phyloP scores from a whole-genome alignment of 352 stramenopile genomes.

The Pelagophyceae sp. region DNA sequence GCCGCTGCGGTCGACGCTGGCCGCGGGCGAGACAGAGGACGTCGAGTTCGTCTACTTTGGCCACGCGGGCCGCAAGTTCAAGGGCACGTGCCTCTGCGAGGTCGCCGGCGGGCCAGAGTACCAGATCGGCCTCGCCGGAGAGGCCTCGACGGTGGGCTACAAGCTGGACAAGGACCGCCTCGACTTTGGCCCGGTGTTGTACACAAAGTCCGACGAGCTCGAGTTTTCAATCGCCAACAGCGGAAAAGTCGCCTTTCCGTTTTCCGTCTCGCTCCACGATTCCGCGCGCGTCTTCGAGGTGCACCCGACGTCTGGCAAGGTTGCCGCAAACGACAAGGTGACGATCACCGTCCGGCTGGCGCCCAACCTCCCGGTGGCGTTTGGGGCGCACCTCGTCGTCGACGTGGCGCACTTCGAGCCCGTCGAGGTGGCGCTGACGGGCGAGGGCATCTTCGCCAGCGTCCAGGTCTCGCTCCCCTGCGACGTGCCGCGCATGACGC shows the following conservation, averaged over 20 bases:
- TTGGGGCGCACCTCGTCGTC: slow-evolving; percentile 74
- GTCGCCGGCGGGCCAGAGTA: slow-evolving; percentile 86
- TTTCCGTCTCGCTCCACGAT: slow-evolving; percentile 41
- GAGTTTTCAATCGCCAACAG: slow-evolving; percentile 81
- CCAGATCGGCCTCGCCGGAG: slow-evolving; percentile 67
- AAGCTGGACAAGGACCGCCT: slow-evolving; percentile 73
- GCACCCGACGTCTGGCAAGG: slow-evolving; percentile 60
- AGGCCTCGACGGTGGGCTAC: slow-evolving; percentile 80
- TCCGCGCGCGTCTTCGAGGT: slow-evolving; percentile 55
- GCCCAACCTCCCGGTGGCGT: slow-evolving; percentile 68
- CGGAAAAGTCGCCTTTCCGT: slow-evolving; percentile 79
- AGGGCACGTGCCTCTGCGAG: slow-evolving; percentile 70
- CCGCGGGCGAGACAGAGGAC: slow-evolving; percentile 71
- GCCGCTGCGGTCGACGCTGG: slow-evolving; percentile 69
- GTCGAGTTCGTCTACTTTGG: slow-evolving; percentile 87
- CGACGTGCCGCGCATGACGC: slow-evolving; percentile 19
- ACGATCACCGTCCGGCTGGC: slow-evolving; percentile 68
- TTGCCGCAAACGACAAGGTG: slow-evolving; percentile 75
- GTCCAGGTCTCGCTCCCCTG: slow-evolving; percentile 75
- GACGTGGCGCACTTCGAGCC: slow-evolving; percentile 88
- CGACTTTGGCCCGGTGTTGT: slow-evolving; percentile 84
- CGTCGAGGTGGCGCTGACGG: slow-evolving; percentile 72
- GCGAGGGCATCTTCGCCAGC: slow-evolving; percentile 72
- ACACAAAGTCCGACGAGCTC: slow-evolving; percentile 77
- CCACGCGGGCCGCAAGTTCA: slow-evolving; percentile 78